Percentiles rank a stretch among this genome's conserved stretches.
These are phyloP conservation scores for Osmozyma mogii DNA, from an alignment of 805 yeast species.

Conservation along the genomic window DNA sequence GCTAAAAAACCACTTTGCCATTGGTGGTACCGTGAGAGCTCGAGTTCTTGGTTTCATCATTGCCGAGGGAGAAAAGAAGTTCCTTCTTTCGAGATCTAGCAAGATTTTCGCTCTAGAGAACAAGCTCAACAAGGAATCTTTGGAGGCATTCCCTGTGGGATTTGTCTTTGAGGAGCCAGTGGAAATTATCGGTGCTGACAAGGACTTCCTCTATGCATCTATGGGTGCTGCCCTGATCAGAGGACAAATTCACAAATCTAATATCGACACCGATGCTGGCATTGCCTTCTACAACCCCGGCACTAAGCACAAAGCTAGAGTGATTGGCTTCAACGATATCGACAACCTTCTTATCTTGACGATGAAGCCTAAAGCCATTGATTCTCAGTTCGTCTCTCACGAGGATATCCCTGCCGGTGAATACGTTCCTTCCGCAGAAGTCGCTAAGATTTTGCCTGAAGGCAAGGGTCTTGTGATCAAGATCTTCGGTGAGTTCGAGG, in stretches of 20 bases:
- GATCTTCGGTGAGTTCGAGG: conserved; percentile 61
- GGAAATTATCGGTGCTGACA: conserved; percentile 52
- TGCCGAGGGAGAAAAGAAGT: conserved; percentile 44
- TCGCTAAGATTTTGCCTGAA: conserved; percentile 48
- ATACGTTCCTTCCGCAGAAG: conserved; percentile 42
- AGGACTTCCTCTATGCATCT: conserved; percentile 47
- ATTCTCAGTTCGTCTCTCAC: conserved; percentile 56
- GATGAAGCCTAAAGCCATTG: conserved; percentile 56
- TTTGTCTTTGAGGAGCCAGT: conserved; percentile 49
- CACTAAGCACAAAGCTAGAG: conserved; percentile 67
- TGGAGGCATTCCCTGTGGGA: conserved; percentile 77
- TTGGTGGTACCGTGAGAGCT: conserved; percentile 63
- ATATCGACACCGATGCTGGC: conserved; percentile 42
- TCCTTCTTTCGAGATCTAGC: conserved; percentile 58
- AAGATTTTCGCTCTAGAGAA: conserved; percentile 36
- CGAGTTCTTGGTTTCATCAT: conserved; percentile 56
- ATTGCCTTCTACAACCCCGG: conserved; percentile 53
- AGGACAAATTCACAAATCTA: conserved; percentile 79
- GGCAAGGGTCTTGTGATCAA: conserved; percentile 59
- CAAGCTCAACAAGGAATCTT: conserved; percentile 14
- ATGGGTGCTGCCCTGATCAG: conserved; percentile 43
- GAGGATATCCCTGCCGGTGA: conserved; percentile 77
- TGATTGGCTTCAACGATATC: conserved; percentile 56
- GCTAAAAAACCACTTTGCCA: conserved; percentile 53
- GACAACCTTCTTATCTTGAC: conserved; percentile 67